Evolutionary conservation across 2,329 filamentous ascomycete genomes (phyloP), one percentile per base, ranked within the genome.

Genomic region (Metarhizium robertsii): DNA sequence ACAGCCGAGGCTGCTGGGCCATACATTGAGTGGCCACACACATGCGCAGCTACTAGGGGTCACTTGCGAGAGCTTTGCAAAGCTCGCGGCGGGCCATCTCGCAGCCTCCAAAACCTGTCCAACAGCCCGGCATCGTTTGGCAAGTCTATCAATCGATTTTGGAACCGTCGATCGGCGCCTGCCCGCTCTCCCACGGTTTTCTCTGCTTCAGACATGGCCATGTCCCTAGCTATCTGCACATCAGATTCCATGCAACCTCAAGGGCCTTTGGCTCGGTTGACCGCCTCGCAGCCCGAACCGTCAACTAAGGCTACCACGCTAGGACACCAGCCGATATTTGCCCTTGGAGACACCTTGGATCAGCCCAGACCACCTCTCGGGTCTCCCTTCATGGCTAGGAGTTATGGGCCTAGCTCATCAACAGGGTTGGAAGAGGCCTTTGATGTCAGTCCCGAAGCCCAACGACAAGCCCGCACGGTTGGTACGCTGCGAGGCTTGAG

Each of bases 51-150:
- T 10, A 87, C 84, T 16, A 76, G 84, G 38, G 78, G 76, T 50
- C 81, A 85, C 57, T 72, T 87, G 2, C 74, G 84, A 53, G 81
- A 85, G 56, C 72, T 87, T 16, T 87, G 84, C 69, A 82, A 78
- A 65, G 69, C 75, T 48, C 80, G 79, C 64, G 75, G 78, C 53
- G 70, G 71, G 38, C 75, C 71, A 62, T 72, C 69, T 32, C 75
- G 72, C 56, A 73, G 68, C 56, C 67, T 71, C 58, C 75, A 69
- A 34, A 79, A 74, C 67, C 73, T 77, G 62, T 76, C 79, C 40
- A 71, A 74, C 20, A 83, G 76, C 62, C 78, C 78, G 38, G 81
- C 81, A 2, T 81, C 80, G 0, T 83, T 81, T 61, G 75, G 75
- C 46, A 78, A 75, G 61, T 69, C 74, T 4, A 73, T 75, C n/a